phyloP scores from a whole-genome alignment of 768 basidiomycete genomes.

The Clathrus columnatus region DNA sequence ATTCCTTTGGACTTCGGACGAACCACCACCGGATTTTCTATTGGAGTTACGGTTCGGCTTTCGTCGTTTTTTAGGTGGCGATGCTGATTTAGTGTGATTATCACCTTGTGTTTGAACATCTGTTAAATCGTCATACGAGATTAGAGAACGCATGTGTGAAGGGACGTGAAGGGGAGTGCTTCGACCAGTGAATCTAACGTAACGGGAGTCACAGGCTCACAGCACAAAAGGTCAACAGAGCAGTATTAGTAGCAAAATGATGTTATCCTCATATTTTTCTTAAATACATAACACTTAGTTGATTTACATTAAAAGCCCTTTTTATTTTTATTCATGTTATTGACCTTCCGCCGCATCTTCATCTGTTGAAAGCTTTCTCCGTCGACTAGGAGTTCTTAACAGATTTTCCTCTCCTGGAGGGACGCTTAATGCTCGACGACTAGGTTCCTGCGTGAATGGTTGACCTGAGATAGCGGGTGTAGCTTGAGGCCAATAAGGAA shows the following conservation, averaged over 20 bases:
- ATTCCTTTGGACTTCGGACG: conserved; percentile 39
- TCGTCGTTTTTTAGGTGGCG: conserved; percentile 51
- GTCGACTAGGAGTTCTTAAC: neutral
- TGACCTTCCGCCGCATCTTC: too few species aligned
- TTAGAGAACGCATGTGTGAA: conserved; percentile 36
- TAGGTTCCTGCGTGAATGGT: neutral
- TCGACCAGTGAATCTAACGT: too few species aligned
- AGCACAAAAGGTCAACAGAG: too few species aligned
- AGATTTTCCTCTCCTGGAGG: neutral
- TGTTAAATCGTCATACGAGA: conserved; percentile 61
- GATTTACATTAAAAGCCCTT: too few species aligned
- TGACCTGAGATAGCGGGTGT: neutral
- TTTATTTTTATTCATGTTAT: too few species aligned
- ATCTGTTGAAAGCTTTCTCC: neutral
- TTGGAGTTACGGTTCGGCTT: conserved; percentile 29
- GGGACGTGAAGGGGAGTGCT: too few species aligned
- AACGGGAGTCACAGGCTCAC: too few species aligned
- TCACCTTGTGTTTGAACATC: conserved; percentile 27
- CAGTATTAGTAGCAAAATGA: too few species aligned
- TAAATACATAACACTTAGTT: too few species aligned
- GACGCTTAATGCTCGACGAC: neutral
- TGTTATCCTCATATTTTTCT: too few species aligned
- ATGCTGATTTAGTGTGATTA: conserved; percentile 18
- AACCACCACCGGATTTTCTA: conserved; percentile 19
- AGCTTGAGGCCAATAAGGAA: conserved; percentile 4